Percentiles rank a stretch among this genome's conserved stretches.
Conservation (phyloP, 2,329 filamentous ascomycete species). For the Fusarium sarcochroum region DNA sequence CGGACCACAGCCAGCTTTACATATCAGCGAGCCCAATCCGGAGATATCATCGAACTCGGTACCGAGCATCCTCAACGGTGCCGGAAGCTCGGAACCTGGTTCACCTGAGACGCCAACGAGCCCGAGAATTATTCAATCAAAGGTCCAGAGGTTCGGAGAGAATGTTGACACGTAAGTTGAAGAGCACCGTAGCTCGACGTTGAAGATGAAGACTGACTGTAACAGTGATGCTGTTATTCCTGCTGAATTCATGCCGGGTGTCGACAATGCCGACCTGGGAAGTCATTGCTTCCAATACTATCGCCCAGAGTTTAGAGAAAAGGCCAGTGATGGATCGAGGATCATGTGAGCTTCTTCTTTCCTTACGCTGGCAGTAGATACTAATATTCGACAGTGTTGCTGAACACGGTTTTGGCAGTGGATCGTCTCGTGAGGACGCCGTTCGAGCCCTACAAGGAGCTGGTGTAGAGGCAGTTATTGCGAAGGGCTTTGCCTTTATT, state of each 20-base stretch:
- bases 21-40: conserved; percentile 2
- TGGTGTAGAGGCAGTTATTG: conserved; percentile 30
- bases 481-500: conserved; percentile 36
- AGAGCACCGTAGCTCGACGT: neutral
- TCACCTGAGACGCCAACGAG: neutral
- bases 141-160: conserved; percentile 34
- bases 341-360: conserved; percentile 16
- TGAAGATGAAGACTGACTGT: neutral
- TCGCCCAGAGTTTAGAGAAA: conserved; percentile 34
- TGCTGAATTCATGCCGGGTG: conserved; percentile 35
- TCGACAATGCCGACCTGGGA: conserved; percentile 41
- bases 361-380: neutral
- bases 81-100: neutral
- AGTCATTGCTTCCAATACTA: conserved; percentile 42
- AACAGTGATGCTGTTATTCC: conserved; percentile 32
- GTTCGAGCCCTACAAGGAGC: conserved; percentile 30
- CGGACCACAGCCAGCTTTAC: neutral
- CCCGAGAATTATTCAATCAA: conserved; percentile 13
- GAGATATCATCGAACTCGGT: neutral
- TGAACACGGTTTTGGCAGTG: conserved; percentile 20
- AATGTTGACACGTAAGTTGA: conserved; percentile 40
- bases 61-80: neutral
- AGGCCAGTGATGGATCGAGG: conserved; percentile 14
- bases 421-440: conserved; percentile 32
- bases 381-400: conserved; percentile 1